phyloP scores from a whole-genome alignment of 108 stramenopile species.

The Poteriospumella lacustris region DNA sequence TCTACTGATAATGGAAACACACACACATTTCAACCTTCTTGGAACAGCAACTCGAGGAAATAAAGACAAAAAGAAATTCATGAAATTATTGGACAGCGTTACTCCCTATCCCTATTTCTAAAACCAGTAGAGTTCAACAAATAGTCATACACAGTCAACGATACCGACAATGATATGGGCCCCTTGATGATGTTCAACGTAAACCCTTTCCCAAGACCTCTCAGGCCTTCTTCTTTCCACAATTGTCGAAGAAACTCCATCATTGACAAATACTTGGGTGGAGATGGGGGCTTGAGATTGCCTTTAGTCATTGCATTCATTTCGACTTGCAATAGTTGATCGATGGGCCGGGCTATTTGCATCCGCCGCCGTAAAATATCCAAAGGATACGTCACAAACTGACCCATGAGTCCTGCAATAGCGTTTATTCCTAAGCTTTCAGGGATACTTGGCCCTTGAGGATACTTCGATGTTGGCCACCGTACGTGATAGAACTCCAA shows the following conservation, averaged over 20 bases:
- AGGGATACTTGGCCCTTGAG: background rate
- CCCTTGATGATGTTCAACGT: slow-evolving; percentile 15
- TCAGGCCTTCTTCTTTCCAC: background rate
- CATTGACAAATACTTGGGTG: background rate
- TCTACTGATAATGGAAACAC: no score
- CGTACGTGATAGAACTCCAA: background rate
- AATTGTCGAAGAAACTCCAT: background rate
- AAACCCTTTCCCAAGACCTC: background rate
- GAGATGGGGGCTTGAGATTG: background rate
- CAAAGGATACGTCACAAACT: background rate
- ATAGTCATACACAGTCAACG: background rate
- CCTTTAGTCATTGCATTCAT: background rate
- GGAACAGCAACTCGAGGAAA: no score
- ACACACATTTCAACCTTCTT: no score
- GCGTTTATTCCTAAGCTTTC: background rate
- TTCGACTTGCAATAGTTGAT: background rate
- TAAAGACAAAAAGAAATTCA: no score
- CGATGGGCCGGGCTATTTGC: background rate
- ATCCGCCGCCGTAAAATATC: background rate
- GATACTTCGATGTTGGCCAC: no score
- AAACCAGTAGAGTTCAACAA: no score
- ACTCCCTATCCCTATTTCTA: no score
- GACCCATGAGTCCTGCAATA: background rate
- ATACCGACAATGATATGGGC: background rate
- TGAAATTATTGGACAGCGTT: no score